These are phyloP conservation scores for Platismatia glauca DNA, from an alignment of 495 filamentous ascomycete species.

Conservation along the genomic window DNA sequence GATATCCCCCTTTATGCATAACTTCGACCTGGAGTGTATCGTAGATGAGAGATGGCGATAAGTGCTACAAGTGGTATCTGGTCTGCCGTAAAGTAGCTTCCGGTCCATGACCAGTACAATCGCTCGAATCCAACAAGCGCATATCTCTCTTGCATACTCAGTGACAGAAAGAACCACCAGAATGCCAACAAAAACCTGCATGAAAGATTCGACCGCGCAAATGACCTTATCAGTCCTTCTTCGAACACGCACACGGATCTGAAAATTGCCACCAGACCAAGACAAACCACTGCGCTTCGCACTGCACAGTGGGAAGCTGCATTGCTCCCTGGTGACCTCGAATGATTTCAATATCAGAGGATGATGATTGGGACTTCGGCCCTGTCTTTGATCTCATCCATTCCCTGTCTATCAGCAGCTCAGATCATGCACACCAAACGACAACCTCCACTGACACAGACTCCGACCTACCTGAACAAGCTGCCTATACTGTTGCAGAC, in stretches of 20 bases:
- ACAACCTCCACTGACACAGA: constrained; percentile 11
- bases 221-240: neutral
- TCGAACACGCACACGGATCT: neutral
- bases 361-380: constrained; percentile 38
- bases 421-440: constrained; percentile 3
- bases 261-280: neutral
- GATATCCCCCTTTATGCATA: no score
- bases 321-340: constrained; percentile 18
- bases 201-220: neutral
- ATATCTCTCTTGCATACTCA: neutral
- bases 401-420: constrained; percentile 27
- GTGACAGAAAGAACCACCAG: neutral
- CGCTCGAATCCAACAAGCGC: neutral
- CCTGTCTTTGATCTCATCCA: constrained; percentile 41
- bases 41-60: neutral
- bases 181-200: neutral
- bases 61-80: neutral
- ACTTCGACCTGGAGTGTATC: no score
- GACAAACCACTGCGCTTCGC: constrained; percentile 6
- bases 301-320: constrained; percentile 19
- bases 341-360: constrained; percentile 16
- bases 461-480: constrained; percentile 1
- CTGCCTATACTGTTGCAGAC: neutral
- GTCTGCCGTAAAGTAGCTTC: neutral
- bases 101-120: neutral